These are phyloP conservation scores for Emergomyces orientalis DNA, from an alignment of 2,329 filamentous ascomycete genomes.

Conservation along the genomic window DNA sequence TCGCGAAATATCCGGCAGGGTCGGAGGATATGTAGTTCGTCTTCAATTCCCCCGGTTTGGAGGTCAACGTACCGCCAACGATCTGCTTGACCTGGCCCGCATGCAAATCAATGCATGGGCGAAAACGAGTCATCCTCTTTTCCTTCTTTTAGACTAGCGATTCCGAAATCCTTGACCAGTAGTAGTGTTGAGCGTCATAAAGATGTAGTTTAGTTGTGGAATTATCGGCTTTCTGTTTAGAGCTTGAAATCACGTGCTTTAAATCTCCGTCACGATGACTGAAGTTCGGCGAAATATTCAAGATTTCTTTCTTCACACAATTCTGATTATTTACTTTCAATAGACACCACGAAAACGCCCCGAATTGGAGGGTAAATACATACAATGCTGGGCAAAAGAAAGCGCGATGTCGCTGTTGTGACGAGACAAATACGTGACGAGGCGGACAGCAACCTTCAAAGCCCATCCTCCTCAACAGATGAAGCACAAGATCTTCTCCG, in stretches of 20 bases:
- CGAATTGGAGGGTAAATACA: neutral
- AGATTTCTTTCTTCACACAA: neutral
- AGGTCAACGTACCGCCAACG: conserved; percentile 82
- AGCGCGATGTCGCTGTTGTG: conserved; percentile 33
- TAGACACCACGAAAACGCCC: neutral
- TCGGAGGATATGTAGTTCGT: conserved; percentile 89
- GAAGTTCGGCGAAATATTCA: neutral
- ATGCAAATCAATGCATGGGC: conserved; percentile 95
- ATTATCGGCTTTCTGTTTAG: neutral
- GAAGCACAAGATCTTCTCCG: conserved; percentile 67
- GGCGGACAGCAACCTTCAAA: conserved; percentile 18
- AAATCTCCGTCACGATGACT: neutral
- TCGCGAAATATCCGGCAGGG: conserved; percentile 70
- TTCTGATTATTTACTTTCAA: neutral
- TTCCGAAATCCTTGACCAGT: neutral
- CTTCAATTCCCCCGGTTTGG: conserved; percentile 56
- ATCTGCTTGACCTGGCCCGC: conserved; percentile 98
- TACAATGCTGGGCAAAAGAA: conserved; percentile 40
- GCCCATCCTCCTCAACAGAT: conserved; percentile 29
- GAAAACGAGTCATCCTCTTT: conserved; percentile 72
- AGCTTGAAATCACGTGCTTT: neutral
- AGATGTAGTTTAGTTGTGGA: neutral
- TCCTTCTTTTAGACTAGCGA: neutral
- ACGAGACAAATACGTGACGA: conserved; percentile 19
- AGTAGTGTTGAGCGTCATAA: neutral